These are phyloP conservation scores for Pichia sp. DNA, from an alignment of 1,139 yeast genomes.

Conservation along the genomic window DNA sequence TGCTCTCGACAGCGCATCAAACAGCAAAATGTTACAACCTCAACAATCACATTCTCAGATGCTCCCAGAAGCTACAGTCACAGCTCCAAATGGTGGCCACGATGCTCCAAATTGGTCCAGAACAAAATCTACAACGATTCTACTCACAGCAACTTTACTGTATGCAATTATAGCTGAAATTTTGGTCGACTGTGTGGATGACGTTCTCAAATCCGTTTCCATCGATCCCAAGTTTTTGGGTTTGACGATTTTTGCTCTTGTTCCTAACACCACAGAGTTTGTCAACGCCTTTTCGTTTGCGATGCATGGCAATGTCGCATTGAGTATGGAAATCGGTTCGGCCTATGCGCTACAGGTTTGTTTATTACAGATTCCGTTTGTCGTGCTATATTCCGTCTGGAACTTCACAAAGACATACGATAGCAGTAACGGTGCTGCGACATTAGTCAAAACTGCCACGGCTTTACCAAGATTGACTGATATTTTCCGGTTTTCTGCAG, in stretches of 20 bases:
- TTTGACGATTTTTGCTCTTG: constrained; percentile 87
- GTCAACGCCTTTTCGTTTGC: constrained; percentile 97
- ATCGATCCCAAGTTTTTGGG: constrained; percentile 89
- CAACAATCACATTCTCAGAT: not conserved
- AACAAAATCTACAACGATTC: constrained; percentile 73
- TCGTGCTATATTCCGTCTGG: constrained; percentile 69
- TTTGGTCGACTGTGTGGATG: constrained; percentile 87
- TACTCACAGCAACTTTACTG: constrained; percentile 73
- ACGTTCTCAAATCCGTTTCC: constrained; percentile 67
- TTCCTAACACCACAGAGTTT: constrained; percentile 95
- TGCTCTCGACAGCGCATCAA: not conserved
- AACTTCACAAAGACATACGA: constrained; percentile 11
- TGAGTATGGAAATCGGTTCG: constrained; percentile 95
- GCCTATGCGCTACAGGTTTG: constrained; percentile 98
- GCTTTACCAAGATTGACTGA: constrained; percentile 7
- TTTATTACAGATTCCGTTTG: constrained; percentile 83
- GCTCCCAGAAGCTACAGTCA: not conserved
- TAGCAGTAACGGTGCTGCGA: not conserved
- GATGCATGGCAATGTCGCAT: constrained; percentile 88
- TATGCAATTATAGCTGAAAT: constrained; percentile 95
- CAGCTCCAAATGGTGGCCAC: constrained; percentile 51
- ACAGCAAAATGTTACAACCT: not conserved
- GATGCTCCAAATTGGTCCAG: constrained; percentile 98
- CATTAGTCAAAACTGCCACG: constrained; percentile 1
- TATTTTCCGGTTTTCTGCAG: constrained; percentile 4